phyloP scores from a whole-genome alignment of 2,329 filamentous ascomycete species.

The Paraconiothyrium sp. region DNA sequence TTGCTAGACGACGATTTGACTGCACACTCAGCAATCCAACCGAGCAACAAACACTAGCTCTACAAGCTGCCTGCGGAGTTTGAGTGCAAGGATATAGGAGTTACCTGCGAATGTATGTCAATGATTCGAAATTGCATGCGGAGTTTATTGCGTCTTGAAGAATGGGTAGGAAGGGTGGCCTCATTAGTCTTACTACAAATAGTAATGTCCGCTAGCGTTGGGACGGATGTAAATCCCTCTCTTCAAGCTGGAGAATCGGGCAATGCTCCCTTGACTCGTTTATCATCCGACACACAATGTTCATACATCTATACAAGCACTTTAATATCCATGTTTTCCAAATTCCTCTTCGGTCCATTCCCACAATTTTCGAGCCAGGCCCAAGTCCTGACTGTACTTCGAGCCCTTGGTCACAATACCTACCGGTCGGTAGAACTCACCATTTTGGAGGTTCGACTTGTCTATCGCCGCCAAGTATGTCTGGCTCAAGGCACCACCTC shows the following conservation, averaged over 20 bases:
- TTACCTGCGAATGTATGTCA: neutral
- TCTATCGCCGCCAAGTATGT: constrained; percentile 53
- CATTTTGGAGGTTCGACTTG: constrained; percentile 50
- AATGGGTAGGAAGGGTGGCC: neutral
- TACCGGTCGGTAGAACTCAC: constrained; percentile 54
- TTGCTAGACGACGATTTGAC: neutral
- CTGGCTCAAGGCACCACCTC: constrained; percentile 53
- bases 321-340: constrained; percentile 42
- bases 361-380: constrained; percentile 49
- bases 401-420: constrained; percentile 37
- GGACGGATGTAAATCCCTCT: no score
- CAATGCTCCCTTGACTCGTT: no score
- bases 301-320: neutral
- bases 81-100: neutral
- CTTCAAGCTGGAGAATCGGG: no score
- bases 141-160: neutral
- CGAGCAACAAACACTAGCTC: neutral
- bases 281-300: no score
- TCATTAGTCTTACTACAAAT: neutral
- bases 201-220: neutral
- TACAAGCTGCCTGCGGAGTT: neutral
- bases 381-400: constrained; percentile 37
- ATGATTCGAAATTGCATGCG: neutral
- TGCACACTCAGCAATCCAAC: neutral
- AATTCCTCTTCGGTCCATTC: constrained; percentile 51